Conservation (phyloP, 805 yeast genomes). For the Cyberlindnera amylophila region DNA sequence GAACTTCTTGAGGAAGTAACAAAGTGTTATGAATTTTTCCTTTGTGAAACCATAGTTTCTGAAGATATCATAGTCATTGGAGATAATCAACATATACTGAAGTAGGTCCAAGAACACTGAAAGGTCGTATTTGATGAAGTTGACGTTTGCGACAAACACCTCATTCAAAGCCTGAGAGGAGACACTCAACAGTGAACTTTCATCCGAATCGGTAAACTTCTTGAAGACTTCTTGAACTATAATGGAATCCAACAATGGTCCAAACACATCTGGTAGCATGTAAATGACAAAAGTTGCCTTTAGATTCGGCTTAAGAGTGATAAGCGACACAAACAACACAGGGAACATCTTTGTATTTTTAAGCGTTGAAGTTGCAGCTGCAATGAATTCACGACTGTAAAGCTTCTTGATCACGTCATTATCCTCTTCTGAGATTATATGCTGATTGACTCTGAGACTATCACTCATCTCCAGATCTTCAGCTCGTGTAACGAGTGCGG, state of each 20-base stretch:
- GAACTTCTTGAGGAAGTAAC: constrained; percentile 46
- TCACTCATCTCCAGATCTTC: constrained; percentile 5
- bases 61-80: constrained; percentile 61
- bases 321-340: constrained; percentile 30
- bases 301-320: constrained; percentile 35
- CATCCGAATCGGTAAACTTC: constrained; percentile 3
- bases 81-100: constrained; percentile 62
- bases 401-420: constrained; percentile 14
- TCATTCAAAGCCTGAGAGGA: constrained; percentile 14
- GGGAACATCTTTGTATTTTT: constrained; percentile 22
- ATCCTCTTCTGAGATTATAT: constrained; percentile 12
- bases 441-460: no score
- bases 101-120: constrained; percentile 55
- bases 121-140: constrained; percentile 32
- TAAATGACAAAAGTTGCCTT: constrained; percentile 39
- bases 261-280: constrained; percentile 37
- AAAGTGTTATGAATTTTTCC: constrained; percentile 36
- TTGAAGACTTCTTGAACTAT: constrained; percentile 8
- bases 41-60: constrained; percentile 36
- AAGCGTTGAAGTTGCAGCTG: constrained; percentile 19
- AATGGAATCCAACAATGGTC: constrained; percentile 31
- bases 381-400: constrained; percentile 26
- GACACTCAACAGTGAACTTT: constrained; percentile 8
- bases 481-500: constrained; percentile 9
- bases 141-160: constrained; percentile 4